These are phyloP conservation scores for Talaromyces atroroseus DNA, from an alignment of 2,329 filamentous ascomycete species.

Conservation along the genomic window DNA sequence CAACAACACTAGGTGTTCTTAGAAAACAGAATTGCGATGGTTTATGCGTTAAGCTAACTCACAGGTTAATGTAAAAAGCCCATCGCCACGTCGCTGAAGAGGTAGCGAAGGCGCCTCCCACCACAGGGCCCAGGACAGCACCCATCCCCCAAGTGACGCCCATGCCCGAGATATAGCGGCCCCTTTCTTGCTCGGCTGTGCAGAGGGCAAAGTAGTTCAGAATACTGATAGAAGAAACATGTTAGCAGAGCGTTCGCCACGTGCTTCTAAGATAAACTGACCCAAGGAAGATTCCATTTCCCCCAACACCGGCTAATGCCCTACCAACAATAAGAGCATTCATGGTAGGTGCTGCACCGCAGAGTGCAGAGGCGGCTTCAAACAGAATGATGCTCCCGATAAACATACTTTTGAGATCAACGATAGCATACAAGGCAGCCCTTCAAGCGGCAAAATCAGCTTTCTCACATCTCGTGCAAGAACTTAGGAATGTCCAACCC, in stretches of 20 bases:
- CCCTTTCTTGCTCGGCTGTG: slow-evolving; percentile 18
- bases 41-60: slow-evolving; percentile 16
- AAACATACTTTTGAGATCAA: slow-evolving; percentile 5
- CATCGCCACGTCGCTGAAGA: slow-evolving; percentile 25
- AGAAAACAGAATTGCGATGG: neutral
- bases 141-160: slow-evolving; percentile 34
- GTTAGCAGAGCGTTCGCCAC: neutral
- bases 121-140: slow-evolving; percentile 33
- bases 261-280: neutral
- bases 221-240: slow-evolving; percentile 6
- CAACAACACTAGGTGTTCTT: slow-evolving; percentile 50
- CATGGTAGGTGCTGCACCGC: slow-evolving; percentile 43
- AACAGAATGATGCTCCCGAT: slow-evolving; percentile 24
- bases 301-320: slow-evolving; percentile 29
- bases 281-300: slow-evolving; percentile 29
- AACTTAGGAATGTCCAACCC: neutral
- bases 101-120: slow-evolving; percentile 34
- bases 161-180: slow-evolving; percentile 27
- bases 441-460: neutral
- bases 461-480: neutral
- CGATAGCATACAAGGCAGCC: slow-evolving; percentile 21
- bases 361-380: slow-evolving; percentile 31
- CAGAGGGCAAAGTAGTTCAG: slow-evolving; percentile 24
- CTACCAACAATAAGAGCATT: slow-evolving; percentile 43
- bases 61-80: slow-evolving; percentile 32